Evolutionary conservation across 1,284 basidiomycete genomes (phyloP), one percentile per base, ranked within the genome.

Genomic region (Cryptococcus neoformans): DNA sequence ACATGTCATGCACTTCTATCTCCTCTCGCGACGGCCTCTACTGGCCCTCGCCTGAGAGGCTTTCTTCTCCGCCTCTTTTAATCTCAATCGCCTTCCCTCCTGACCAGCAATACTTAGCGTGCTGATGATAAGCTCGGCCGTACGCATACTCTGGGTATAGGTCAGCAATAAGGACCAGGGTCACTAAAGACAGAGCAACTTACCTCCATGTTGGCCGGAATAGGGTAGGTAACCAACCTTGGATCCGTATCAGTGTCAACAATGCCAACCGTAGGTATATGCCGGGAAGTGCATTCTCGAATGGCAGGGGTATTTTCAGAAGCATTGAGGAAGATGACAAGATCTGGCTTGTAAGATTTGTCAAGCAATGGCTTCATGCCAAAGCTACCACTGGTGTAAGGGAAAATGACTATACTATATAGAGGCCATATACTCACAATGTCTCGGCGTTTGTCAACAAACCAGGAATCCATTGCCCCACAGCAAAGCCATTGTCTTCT

Each of bases 211-310:
- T 99, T 99, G 41, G 92, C 94, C 1, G 94, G 95, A 68, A 99
- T 97, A 39, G 96, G 89, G 78, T 98, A 99, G 82, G 97, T 98
- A 58, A 99, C 94, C 40, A 93, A 82, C 16, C 96, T 86, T 5
- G 96, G 96, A 78, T 99, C 96, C 42, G 88, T 90, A 74, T 99
- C 92, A 35, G 92, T 90, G 78, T 99, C 96, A 58, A 94, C 85
- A 62, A 99, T 87, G 35, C 87, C 92, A 62, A 94, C 84, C 0
- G 92, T 94, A 0, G 92, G 92, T 51, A 94, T 83, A 69, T 92
- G 87, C 60, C 87, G 83, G 51, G 87, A 81, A 6, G 89, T 89
- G 68, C 89, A 92, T 80, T 95, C 92, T 54, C 87, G 84, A 69
- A 95, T 90, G 11, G 88, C 89, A 60, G 85, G 85, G 54, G 88